Conservation (phyloP, 352 stramenopile genomes). For the Phytophthora pistaciae region DNA sequence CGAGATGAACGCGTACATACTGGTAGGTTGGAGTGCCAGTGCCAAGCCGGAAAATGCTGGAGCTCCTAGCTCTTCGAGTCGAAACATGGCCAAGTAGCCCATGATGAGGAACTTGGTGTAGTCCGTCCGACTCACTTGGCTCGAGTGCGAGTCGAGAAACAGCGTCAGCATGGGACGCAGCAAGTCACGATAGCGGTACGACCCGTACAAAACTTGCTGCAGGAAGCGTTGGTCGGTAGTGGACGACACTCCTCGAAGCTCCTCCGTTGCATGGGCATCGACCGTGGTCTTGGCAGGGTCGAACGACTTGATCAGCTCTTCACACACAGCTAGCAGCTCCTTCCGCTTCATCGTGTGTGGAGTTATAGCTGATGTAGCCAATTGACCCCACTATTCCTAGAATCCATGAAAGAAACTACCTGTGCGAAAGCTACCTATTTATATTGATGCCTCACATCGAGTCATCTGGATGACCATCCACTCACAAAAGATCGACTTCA, state of each 20-base stretch:
- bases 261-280: slow-evolving; percentile 79
- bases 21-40: slow-evolving; percentile 74
- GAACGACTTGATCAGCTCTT: slow-evolving; percentile 83
- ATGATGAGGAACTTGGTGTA: slow-evolving; percentile 94
- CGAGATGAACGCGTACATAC: slow-evolving; percentile 88
- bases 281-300: slow-evolving; percentile 77
- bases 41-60: slow-evolving; percentile 72
- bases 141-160: slow-evolving; percentile 87
- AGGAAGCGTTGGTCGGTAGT: slow-evolving; percentile 73
- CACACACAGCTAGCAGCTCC: slow-evolving; percentile 69
- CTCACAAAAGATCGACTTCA: no score
- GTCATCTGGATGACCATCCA: no score
- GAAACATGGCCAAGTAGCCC: slow-evolving; percentile 90
- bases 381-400: neutral
- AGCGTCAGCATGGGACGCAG: slow-evolving; percentile 80
- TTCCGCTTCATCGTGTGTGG: slow-evolving; percentile 74
- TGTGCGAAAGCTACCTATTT: no score
- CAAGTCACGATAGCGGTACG: slow-evolving; percentile 88
- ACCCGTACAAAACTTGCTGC: slow-evolving; percentile 92
- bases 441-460: no score
- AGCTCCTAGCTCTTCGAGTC: slow-evolving; percentile 87
- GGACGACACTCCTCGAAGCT: slow-evolving; percentile 49
- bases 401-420: neutral
- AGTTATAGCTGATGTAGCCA: neutral
- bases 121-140: slow-evolving; percentile 80